Conservation (phyloP, 768 basidiomycete genomes). For the Tephrocybe sp. region DNA sequence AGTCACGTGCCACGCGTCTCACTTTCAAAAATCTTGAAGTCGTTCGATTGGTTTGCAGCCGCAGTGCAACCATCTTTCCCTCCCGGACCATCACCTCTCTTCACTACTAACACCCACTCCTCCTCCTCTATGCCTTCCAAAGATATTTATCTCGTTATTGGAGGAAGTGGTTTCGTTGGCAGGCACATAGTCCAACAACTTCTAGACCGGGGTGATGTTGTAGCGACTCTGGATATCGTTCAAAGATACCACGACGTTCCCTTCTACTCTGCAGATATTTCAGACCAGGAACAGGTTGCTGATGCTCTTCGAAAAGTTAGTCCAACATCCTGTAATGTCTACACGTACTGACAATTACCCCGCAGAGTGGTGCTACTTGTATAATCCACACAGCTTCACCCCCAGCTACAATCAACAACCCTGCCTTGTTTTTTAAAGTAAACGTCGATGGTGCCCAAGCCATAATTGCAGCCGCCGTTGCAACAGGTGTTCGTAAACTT, state of each 20-base stretch:
- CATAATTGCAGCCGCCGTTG: conserved; percentile 77
- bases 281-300: conserved; percentile 67
- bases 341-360: conserved; percentile 8
- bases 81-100: conserved; percentile 1
- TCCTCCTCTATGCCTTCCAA: conserved; percentile 22
- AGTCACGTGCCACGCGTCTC: conserved; percentile 41
- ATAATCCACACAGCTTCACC: conserved; percentile 96
- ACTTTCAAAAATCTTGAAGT: conserved; percentile 18
- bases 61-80: background rate
- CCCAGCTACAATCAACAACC: conserved; percentile 60
- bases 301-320: conserved; percentile 72
- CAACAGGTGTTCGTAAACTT: conserved; percentile 73
- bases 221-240: conserved; percentile 89
- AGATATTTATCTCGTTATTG: conserved; percentile 88
- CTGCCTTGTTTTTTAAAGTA: conserved; percentile 82
- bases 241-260: conserved; percentile 85
- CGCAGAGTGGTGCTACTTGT: conserved; percentile 77
- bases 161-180: conserved; percentile 91
- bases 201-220: conserved; percentile 71
- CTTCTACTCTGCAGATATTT: conserved; percentile 90
- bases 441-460: conserved; percentile 91
- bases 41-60: conserved; percentile 16
- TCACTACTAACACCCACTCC: background rate
- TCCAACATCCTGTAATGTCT: conserved; percentile 5
- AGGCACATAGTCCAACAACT: conserved; percentile 88